Evolutionary conservation across 2,329 filamentous ascomycete species (phyloP).

Genomic region (Tolypocladium ophioglossoides): DNA sequence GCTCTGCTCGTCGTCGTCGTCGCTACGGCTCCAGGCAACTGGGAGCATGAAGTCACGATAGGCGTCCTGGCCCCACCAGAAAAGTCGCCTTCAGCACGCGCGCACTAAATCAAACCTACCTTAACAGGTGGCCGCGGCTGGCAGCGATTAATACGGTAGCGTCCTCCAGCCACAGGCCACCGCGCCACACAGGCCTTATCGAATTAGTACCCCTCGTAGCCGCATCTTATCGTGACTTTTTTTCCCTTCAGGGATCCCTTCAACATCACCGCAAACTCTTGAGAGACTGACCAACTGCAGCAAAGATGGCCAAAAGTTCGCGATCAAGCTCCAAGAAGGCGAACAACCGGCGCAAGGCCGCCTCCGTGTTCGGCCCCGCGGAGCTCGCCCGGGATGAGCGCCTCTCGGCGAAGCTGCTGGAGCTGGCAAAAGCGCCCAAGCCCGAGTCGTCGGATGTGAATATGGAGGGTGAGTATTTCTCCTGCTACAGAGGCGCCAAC

Average conservation of each 20-base stretch:
- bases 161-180: not conserved
- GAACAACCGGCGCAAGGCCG: conserved; percentile 73
- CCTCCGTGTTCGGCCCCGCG: conserved; percentile 73
- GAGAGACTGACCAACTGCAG: not conserved
- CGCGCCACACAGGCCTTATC: not conserved
- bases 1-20: not conserved
- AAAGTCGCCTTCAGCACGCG: not conserved
- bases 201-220: not conserved
- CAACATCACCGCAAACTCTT: conserved; percentile 1
- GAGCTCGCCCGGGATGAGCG: conserved; percentile 72
- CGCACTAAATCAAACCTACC: not conserved
- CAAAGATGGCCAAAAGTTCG: conserved; percentile 76
- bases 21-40: not conserved
- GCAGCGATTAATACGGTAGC: not conserved
- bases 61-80: not conserved
- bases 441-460: conserved; percentile 42
- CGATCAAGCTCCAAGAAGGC: conserved; percentile 70
- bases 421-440: conserved; percentile 67
- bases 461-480: conserved; percentile 28
- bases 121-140: not conserved
- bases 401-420: conserved; percentile 75
- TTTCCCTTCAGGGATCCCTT: not conserved
- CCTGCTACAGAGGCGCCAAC: not conserved
- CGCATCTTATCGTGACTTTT: not conserved
- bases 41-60: not conserved